Conservation (phyloP, 1,284 basidiomycete genomes). For the Marasmius tenuissimus region DNA sequence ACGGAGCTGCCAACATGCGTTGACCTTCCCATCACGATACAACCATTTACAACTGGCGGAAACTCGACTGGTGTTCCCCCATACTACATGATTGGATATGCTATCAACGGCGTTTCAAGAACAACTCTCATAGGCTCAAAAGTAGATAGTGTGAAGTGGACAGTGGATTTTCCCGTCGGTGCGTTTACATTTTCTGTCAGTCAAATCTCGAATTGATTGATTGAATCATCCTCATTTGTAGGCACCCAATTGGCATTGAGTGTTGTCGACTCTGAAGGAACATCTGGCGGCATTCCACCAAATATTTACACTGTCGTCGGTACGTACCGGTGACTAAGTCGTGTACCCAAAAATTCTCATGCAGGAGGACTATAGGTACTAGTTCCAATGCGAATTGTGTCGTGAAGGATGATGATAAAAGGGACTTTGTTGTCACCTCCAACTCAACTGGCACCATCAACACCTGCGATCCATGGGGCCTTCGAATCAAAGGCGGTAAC, state of each 20-base stretch:
- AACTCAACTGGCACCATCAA: conserved; percentile 39
- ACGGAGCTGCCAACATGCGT: conserved; percentile 10
- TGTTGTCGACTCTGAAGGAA: conserved; percentile 44
- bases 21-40: conserved; percentile 5
- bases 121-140: conserved; percentile 40
- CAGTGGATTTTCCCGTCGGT: conserved; percentile 44
- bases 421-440: conserved; percentile 37
- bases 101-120: conserved; percentile 38
- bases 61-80: conserved; percentile 34
- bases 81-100: conserved; percentile 51
- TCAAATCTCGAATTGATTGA: background rate
- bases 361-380: too few species aligned
- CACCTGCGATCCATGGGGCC: conserved; percentile 49
- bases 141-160: conserved; percentile 39
- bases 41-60: conserved; percentile 4
- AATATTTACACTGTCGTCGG: conserved; percentile 34
- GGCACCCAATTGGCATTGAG: conserved; percentile 41
- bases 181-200: conserved; percentile 16
- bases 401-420: conserved; percentile 21
- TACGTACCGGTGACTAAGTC: too few species aligned
- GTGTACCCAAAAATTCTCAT: too few species aligned
- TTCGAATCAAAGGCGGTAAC: conserved; percentile 43
- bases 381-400: conserved; percentile 34
- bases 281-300: conserved; percentile 39
- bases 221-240: conserved; percentile 21